Evolutionary conservation across 139 green algal species (phyloP).

Genomic region (Diplosphaera chodatii): DNA sequence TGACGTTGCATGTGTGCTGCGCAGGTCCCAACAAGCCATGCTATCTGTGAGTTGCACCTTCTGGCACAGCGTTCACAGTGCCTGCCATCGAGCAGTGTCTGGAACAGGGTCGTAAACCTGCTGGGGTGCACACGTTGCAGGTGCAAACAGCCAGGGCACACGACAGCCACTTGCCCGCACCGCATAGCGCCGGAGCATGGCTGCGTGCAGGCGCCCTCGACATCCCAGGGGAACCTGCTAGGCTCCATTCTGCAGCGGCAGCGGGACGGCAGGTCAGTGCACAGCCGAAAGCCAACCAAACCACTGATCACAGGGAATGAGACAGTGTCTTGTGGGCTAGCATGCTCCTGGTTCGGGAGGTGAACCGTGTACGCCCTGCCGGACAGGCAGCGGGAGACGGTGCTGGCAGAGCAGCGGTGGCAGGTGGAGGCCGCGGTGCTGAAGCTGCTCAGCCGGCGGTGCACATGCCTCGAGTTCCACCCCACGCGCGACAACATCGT

Average conservation of each 20-base stretch:
- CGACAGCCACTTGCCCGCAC: slow-evolving; percentile 77
- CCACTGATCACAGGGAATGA: too few relatives aligned
- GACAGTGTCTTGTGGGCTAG: too few relatives aligned
- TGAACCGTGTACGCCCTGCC: too few relatives aligned
- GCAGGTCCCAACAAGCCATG: slow-evolving; percentile 84
- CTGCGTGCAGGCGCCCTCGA: slow-evolving; percentile 17
- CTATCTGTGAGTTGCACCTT: slow-evolving; percentile 57
- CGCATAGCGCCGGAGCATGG: slow-evolving; percentile 47
- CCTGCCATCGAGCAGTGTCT: too few relatives aligned
- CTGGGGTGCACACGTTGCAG: too few relatives aligned
- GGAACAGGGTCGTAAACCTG: too few relatives aligned
- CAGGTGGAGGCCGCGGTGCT: slow-evolving; percentile 78
- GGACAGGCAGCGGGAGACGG: slow-evolving; percentile 4
- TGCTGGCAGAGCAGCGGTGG: slow-evolving; percentile 15
- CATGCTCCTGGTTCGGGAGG: too few relatives aligned
- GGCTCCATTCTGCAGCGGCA: slow-evolving; percentile 29
- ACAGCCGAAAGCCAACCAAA: too few relatives aligned
- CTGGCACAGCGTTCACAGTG: too few relatives aligned
- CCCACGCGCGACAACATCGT: slow-evolving; percentile 57
- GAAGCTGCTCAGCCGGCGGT: slow-evolving; percentile 66
- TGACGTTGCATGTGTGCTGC: too few relatives aligned
- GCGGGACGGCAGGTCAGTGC: slow-evolving; percentile 17
- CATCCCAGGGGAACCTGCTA: slow-evolving; percentile 18
- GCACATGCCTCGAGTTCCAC: slow-evolving; percentile 76
- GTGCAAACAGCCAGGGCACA: slow-evolving; percentile 79